These are phyloP conservation scores for Quercus bicolor DNA, from an alignment of 306 rosid genomes.

Conservation along the genomic window DNA sequence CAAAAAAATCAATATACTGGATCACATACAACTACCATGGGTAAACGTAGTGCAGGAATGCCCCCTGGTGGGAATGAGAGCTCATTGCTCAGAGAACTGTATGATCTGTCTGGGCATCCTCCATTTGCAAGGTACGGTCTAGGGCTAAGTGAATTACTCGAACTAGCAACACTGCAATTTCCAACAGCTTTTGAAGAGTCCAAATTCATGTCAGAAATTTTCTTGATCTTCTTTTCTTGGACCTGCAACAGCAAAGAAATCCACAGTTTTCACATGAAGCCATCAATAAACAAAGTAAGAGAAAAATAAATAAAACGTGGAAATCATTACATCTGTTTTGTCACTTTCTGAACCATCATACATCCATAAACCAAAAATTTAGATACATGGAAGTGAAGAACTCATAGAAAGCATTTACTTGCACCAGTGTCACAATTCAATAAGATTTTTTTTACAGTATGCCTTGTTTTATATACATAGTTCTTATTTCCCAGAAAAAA, in stretches of 20 bases:
- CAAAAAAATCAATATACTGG: constrained; percentile 6
- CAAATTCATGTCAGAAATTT: constrained; percentile 80
- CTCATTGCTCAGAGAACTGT: constrained; percentile 53
- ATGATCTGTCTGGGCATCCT: constrained; percentile 55
- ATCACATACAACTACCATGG: constrained; percentile 70
- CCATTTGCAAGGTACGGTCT: constrained; percentile 77
- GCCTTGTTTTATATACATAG: neutral
- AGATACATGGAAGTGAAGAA: neutral
- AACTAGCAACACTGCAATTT: constrained; percentile 80
- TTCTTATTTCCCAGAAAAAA: too few species aligned
- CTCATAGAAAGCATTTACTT: neutral
- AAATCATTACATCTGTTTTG: neutral
- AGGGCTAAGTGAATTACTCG: constrained; percentile 67
- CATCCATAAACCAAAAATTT: neutral
- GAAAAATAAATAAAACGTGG: constrained; percentile 6
- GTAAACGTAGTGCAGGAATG: constrained; percentile 67
- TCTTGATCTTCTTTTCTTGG: constrained; percentile 98
- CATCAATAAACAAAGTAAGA: constrained; percentile 14
- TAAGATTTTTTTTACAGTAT: neutral
- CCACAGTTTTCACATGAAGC: constrained; percentile 12
- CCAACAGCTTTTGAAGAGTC: constrained; percentile 68
- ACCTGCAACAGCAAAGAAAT: constrained; percentile 48
- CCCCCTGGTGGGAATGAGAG: constrained; percentile 78
- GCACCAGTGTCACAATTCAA: neutral
- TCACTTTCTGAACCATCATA: neutral